Evolutionary conservation across 495 filamentous ascomycete genomes (phyloP), one percentile per base, ranked within the genome.

Genomic region (Penicillium roqueforti): DNA sequence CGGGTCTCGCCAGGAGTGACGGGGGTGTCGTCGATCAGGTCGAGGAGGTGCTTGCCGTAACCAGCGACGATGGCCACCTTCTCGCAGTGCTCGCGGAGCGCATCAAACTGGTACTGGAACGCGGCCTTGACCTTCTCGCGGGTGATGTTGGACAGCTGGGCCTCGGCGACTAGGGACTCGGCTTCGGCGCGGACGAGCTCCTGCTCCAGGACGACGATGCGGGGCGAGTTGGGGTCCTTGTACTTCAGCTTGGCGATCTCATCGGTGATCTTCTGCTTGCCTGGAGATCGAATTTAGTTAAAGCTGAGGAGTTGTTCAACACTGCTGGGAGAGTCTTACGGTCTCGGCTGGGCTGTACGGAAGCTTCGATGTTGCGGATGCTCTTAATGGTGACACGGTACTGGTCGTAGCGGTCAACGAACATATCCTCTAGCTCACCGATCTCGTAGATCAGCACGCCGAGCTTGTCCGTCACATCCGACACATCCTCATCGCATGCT

Each of bases 301-400:
- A 4, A 20, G 20, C 16, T 22, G 20, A 16, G 31, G 18, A 8
- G n/a, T 50, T 18, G 23, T n/a, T 7, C 20, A 31, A 25, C 0
- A 20, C 18, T 28, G 28, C 31, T 20, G 26, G 32, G 18, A 18
- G 31, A 42, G 25, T 42, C 88, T 73, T 78, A 95, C 93, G 87
- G 75, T 98, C 93, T 72, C 93, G 83, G 80, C 91, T 96, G 47
- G 93, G 93, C 76, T 98, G 93, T 42, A 98, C 93, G 25, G 91
- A 96, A 45, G 92, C 91, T 71, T 98, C 93, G 57, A 98, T 98
- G 72, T 98, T 97, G 58, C 93, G 86, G 66, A 98, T 95, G 73
- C 91, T 95, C 86, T 98, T 98, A 69, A 98, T 93, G 36, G 93
- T 98, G 52, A 98, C 89, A 69, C 93, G 89, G 75, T 97, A 98